A percentile compares a stretch with the other conserved stretches of the same genome.
Conservation (phyloP, 2,329 filamentous ascomycete species). For the Huntiella savannae region DNA sequence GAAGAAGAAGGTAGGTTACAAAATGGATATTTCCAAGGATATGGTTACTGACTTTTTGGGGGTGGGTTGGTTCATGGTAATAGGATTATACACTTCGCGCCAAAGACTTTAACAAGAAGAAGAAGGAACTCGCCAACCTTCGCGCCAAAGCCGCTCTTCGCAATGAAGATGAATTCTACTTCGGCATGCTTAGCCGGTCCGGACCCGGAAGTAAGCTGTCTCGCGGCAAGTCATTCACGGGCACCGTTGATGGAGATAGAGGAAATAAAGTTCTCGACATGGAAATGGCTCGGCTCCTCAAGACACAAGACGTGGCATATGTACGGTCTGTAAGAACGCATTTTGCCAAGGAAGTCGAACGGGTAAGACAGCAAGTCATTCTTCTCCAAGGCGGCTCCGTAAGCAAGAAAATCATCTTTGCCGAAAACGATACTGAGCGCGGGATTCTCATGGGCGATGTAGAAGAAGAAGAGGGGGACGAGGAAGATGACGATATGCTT, state of each 20-base stretch:
- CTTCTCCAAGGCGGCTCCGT: conserved; percentile 14
- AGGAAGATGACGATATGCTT: conserved; percentile 12
- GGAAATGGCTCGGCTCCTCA: conserved; percentile 42
- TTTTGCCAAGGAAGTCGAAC: conserved; percentile 35
- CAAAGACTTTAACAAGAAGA: conserved; percentile 47
- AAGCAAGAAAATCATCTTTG: conserved; percentile 25
- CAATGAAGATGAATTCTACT: conserved; percentile 58
- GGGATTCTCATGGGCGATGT: conserved; percentile 18
- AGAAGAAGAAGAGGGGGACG: conserved; percentile 18
- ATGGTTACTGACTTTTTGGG: background rate
- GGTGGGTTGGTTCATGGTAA: background rate
- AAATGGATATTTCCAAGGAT: background rate
- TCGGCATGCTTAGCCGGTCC: conserved; percentile 45
- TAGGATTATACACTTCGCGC: conserved; percentile 47
- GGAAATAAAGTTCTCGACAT: conserved; percentile 35
- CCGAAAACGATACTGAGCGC: conserved; percentile 16
- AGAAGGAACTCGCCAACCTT: conserved; percentile 38
- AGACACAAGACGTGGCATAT: conserved; percentile 51
- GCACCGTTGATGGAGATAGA: conserved; percentile 37
- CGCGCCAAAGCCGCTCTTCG: conserved; percentile 42
- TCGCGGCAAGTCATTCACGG: conserved; percentile 32
- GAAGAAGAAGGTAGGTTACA: conserved; percentile 58
- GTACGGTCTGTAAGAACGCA: conserved; percentile 43
- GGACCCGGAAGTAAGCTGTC: conserved; percentile 32
- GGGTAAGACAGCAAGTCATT: conserved; percentile 28